These are phyloP conservation scores for Lactarius akahatsu DNA, from an alignment of 768 basidiomycete genomes.

Conservation along the genomic window DNA sequence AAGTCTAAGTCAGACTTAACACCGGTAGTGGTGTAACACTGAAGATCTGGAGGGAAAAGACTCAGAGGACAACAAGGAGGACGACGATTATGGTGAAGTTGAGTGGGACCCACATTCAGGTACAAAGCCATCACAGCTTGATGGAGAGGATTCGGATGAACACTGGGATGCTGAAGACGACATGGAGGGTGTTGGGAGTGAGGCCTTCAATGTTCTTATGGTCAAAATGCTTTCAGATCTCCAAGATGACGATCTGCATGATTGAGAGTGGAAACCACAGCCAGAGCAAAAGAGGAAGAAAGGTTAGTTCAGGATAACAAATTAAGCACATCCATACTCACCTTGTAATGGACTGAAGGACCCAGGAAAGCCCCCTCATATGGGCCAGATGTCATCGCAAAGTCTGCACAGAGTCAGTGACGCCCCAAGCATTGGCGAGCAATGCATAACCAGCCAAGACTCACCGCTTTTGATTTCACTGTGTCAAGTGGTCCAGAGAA, in stretches of 20 bases:
- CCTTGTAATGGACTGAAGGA: neutral
- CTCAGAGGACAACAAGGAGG: neutral
- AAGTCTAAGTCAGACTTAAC: too few species aligned
- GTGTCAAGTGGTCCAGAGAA: neutral
- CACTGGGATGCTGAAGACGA: neutral
- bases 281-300: neutral
- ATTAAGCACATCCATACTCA: neutral
- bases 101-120: neutral
- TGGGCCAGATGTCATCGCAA: neutral
- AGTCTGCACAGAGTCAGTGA: neutral
- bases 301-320: neutral
- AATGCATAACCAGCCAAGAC: neutral
- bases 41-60: neutral
- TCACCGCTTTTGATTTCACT: neutral
- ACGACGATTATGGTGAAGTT: neutral
- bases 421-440: neutral
- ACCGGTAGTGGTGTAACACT: too few species aligned
- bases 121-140: neutral
- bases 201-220: neutral
- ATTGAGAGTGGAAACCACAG: neutral
- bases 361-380: neutral
- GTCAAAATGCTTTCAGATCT: neutral
- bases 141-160: neutral
- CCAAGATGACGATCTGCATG: neutral
- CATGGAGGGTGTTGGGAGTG: neutral